phyloP scores from a whole-genome alignment of 2,329 filamentous ascomycete species.

The Xylaria polymorpha region DNA sequence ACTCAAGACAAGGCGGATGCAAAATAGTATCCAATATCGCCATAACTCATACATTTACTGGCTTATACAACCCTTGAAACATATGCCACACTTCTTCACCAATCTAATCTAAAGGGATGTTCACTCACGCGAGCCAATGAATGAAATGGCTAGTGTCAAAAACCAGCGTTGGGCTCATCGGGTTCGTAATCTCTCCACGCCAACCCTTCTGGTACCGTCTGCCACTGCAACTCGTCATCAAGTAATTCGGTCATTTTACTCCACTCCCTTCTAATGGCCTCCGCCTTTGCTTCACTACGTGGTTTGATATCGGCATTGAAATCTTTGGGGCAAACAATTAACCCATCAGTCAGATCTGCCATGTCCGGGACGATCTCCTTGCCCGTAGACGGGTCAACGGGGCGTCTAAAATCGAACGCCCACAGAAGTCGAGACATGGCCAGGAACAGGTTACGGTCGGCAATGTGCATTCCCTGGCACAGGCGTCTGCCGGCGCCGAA shows the following conservation, averaged over 20 bases:
- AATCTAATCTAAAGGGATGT: neutral
- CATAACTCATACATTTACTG: neutral
- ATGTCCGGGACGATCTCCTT: slow-evolving; percentile 42
- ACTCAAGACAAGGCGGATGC: neutral
- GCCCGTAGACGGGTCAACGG: slow-evolving; percentile 32
- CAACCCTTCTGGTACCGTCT: slow-evolving; percentile 43
- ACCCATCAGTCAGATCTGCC: slow-evolving; percentile 37
- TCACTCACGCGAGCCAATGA: no score
- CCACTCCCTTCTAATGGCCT: slow-evolving; percentile 40
- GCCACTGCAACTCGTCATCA: slow-evolving; percentile 46
- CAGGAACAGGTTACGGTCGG: slow-evolving; percentile 49
- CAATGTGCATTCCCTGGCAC: slow-evolving; percentile 59
- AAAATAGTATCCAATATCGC: neutral
- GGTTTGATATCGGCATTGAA: slow-evolving; percentile 42
- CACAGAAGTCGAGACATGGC: slow-evolving; percentile 61
- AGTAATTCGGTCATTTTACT: slow-evolving; percentile 42
- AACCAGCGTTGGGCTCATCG: slow-evolving; percentile 20
- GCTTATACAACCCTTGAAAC: neutral
- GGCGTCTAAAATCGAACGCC: slow-evolving; percentile 56
- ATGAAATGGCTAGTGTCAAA: neutral
- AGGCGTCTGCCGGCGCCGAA: slow-evolving; percentile 52
- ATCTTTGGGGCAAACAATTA: slow-evolving; percentile 38
- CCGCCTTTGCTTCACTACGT: slow-evolving; percentile 37
- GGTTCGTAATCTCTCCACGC: slow-evolving; percentile 43
- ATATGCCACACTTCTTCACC: neutral